These are phyloP conservation scores for Polytrichum commune DNA, from an alignment of 225 moss, liverwort and hornwort species.

Conservation along the genomic window DNA sequence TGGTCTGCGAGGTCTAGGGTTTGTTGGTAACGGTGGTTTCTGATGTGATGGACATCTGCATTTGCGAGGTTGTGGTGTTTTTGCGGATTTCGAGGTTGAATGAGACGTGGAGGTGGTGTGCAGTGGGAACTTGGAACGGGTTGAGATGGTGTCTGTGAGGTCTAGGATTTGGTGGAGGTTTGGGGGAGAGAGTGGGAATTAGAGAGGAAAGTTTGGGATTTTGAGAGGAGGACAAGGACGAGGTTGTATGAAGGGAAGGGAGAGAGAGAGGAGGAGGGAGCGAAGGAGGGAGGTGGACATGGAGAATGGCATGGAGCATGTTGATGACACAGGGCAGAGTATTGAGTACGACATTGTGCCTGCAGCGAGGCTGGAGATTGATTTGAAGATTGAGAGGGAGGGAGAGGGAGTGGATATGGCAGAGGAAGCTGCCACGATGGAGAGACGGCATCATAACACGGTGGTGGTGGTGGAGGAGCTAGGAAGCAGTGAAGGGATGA, in stretches of 20 bases:
- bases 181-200: not conserved
- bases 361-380: conserved; percentile 15
- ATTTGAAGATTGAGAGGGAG: conserved; percentile 20
- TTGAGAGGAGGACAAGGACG: not conserved
- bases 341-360: not conserved
- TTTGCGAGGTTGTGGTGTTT: not conserved
- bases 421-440: conserved; percentile 11
- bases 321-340: not conserved
- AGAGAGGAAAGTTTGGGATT: not conserved
- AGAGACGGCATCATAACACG: conserved; percentile 9
- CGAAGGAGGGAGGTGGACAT: not conserved
- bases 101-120: not conserved
- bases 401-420: conserved; percentile 8
- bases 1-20: not conserved
- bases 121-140: not conserved
- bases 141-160: not conserved
- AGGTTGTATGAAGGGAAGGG: not conserved
- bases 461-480: conserved; percentile 16
- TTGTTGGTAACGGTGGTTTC: not conserved
- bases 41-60: too few relatives aligned
- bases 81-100: not conserved
- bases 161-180: not conserved
- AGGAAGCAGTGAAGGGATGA: conserved; percentile 6
- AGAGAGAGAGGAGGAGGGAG: conserved; percentile 7
- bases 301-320: not conserved